phyloP scores from a whole-genome alignment of 2,329 filamentous ascomycete genomes.

The Daldinia eschscholtzii region DNA sequence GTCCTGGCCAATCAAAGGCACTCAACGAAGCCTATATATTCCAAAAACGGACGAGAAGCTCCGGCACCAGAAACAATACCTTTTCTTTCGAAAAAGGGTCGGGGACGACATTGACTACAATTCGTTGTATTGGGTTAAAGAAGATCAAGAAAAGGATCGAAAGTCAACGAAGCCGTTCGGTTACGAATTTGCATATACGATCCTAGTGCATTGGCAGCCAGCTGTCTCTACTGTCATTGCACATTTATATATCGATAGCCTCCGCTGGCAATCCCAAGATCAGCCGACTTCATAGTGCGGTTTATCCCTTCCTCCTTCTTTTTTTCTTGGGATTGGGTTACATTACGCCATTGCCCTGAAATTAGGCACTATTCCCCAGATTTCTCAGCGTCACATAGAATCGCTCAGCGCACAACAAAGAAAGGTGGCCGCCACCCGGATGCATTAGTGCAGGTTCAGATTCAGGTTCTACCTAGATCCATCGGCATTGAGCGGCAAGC shows the following conservation, averaged over 20 bases:
- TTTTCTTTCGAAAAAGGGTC: neutral
- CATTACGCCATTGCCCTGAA: conserved; percentile 39
- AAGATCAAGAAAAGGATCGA: conserved; percentile 5
- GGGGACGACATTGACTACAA: neutral
- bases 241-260: neutral
- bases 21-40: neutral
- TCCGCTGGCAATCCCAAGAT: conserved; percentile 4
- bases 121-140: neutral
- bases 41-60: neutral
- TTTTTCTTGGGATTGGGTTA: conserved; percentile 22
- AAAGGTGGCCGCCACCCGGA: conserved; percentile 26
- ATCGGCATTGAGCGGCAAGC: conserved; percentile 25
- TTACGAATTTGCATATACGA: neutral
- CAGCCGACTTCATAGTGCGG: conserved; percentile 32
- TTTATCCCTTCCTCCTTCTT: neutral
- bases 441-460: conserved; percentile 34
- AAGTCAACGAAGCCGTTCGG: neutral
- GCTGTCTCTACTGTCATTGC: conserved; percentile 12
- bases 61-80: neutral
- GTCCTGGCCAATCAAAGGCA: neutral
- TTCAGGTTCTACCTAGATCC: conserved; percentile 13
- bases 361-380: conserved; percentile 39
- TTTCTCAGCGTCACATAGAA: conserved; percentile 16
- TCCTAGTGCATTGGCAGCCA: neutral
- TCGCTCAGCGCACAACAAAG: conserved; percentile 4